Percentiles rank a stretch among this genome's conserved stretches.
These are phyloP conservation scores for Sisymbrium irio DNA, from an alignment of 345 rosid genomes.

Conservation along the genomic window DNA sequence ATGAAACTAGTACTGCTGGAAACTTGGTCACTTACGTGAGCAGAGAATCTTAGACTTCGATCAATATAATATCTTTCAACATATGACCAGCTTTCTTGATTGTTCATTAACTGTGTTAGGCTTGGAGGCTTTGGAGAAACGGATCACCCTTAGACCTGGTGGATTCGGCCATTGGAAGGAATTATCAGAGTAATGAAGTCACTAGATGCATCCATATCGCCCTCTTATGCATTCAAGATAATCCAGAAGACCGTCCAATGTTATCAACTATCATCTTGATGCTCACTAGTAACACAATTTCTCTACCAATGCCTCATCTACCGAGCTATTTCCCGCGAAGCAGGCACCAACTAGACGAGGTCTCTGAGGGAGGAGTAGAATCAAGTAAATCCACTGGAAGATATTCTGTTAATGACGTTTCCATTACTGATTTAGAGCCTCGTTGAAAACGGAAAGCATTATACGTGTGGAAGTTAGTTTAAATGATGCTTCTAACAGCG, in stretches of 20 bases:
- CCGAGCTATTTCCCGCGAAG: not conserved
- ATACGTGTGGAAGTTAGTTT: not conserved
- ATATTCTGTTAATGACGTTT: not conserved
- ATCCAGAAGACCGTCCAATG: slow-evolving; percentile 13
- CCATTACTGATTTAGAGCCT: not conserved
- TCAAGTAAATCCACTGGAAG: not conserved
- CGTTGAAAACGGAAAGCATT: not conserved
- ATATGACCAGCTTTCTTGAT: not conserved
- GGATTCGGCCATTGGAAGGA: slow-evolving; percentile 14
- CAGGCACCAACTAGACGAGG: not conserved
- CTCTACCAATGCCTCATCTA: not conserved
- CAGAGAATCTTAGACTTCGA: not conserved
- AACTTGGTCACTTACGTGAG: slow-evolving; percentile 23
- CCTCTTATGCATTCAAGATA: slow-evolving; percentile 26
- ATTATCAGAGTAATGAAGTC: slow-evolving; percentile 6
- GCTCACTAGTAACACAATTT: slow-evolving; percentile 8
- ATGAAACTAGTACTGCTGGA: slow-evolving; percentile 9
- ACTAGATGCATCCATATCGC: slow-evolving; percentile 34
- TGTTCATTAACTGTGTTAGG: slow-evolving; percentile 20
- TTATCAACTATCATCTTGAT: slow-evolving; percentile 2
- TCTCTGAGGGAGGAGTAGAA: not conserved
- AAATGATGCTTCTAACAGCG: too few species aligned
- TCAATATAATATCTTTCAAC: not conserved
- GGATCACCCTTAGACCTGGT: slow-evolving; percentile 10
- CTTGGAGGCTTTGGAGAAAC: slow-evolving; percentile 27